Evolutionary conservation across 495 filamentous ascomycete species (phyloP), one percentile per base, ranked within the genome.

Genomic region (Sphaerosporella brunnea): DNA sequence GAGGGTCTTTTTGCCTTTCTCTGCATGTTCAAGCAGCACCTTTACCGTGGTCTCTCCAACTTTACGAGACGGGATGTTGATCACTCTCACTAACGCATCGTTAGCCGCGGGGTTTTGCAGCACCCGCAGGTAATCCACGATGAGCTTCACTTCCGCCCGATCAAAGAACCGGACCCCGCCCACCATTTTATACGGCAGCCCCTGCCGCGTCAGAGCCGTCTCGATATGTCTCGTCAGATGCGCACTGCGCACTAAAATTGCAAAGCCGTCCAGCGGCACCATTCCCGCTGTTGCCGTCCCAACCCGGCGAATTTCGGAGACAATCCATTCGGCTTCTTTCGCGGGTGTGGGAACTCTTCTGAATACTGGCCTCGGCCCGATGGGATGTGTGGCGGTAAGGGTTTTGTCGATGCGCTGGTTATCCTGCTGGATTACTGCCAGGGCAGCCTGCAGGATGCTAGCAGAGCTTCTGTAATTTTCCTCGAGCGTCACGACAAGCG

Each of bases 381-480:
- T 74, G 26, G 70, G 73, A 63, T 95, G 92, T 1, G 88, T 84
- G 0, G 92, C 72, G 34, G 80, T 70, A 24, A 99, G 67, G 2
- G 69, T 69, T 61, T 94, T 95, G 46, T 76, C 67, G 16, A 82
- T 85, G 48, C 92, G 70, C 11, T 73, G 73, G 23, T 69, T 68
- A 65, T 99, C 92, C 65, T 99, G 92, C 59, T 96, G 75, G 49
- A 99, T 96, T 48, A 99, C 78, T 49, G 78, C 73, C 36, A 90
- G 67, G 0, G 92, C 93, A 3, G 81, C 69, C 30, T 73, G 68
- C 23, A 99, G 68, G 50, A 99, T 96, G n/a, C 78, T 78, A 18
- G 76, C 84, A 8, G 85, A 93, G 13, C 90, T 96, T 26, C 92
- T 75, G 60, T 99, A 99, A 51, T 96, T 99, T 47, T 94, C 78